These are phyloP conservation scores for Pichia paraexigua DNA, from an alignment of 805 yeast species.

Conservation along the genomic window DNA sequence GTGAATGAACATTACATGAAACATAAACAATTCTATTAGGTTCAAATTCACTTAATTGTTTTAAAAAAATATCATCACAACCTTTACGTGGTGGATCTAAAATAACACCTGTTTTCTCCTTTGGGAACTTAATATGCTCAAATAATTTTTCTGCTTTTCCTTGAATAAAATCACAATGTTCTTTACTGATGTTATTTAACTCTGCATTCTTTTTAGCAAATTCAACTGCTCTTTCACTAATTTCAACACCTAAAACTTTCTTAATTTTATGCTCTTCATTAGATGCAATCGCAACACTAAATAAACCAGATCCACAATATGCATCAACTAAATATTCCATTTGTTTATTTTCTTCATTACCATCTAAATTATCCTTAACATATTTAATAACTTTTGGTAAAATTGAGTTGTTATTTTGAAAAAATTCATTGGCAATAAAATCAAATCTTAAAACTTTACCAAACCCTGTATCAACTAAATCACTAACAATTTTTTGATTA, in stretches of 20 bases:
- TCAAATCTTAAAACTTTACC: slow-evolving; percentile 48
- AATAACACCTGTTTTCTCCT: slow-evolving; percentile 74
- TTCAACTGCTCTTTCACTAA: slow-evolving; percentile 81
- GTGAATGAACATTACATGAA: slow-evolving; percentile 96
- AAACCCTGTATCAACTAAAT: slow-evolving; percentile 51
- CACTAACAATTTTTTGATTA: slow-evolving; percentile 71
- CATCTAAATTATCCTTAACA: slow-evolving; percentile 61
- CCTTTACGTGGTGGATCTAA: slow-evolving; percentile 98
- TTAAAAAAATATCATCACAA: slow-evolving; percentile 80
- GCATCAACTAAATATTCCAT: slow-evolving; percentile 74
- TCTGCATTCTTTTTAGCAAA: slow-evolving; percentile 81
- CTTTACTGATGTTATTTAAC: slow-evolving; percentile 47
- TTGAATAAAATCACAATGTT: slow-evolving; percentile 74
- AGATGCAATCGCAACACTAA: slow-evolving; percentile 73
- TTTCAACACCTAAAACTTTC: slow-evolving; percentile 87
- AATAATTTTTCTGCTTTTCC: slow-evolving; percentile 93
- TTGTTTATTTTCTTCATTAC: slow-evolving; percentile 6
- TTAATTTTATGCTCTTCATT: slow-evolving; percentile 48
- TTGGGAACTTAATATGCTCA: slow-evolving; percentile 67
- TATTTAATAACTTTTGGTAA: slow-evolving; percentile 75
- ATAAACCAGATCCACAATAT: slow-evolving; percentile 93
- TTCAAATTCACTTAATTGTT: slow-evolving; percentile 72
- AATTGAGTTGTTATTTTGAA: slow-evolving; percentile 91
- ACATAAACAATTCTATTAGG: slow-evolving; percentile 91
- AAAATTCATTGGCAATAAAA: slow-evolving; percentile 91